Conservation (phyloP, 2,329 filamentous ascomycete genomes). For the Epichloe typhina region DNA sequence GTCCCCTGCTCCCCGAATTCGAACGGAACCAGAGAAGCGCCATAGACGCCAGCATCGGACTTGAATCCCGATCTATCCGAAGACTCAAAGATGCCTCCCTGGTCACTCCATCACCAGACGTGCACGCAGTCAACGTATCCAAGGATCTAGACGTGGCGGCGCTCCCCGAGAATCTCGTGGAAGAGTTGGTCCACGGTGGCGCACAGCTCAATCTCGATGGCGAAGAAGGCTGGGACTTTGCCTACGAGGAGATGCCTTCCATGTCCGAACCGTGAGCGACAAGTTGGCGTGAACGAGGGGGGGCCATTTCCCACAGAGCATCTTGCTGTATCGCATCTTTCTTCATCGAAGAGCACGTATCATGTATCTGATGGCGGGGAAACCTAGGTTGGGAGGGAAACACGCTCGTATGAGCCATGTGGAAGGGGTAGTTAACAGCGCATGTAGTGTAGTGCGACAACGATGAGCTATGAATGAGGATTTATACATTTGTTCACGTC, state of each 20-base stretch:
- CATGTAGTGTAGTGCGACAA: background rate
- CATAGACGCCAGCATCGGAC: slow-evolving; percentile 14
- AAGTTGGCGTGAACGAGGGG: background rate
- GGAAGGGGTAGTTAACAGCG: no score
- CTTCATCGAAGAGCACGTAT: no score
- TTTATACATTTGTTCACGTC: no score
- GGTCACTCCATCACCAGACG: background rate
- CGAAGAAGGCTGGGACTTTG: slow-evolving; percentile 21
- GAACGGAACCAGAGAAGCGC: slow-evolving; percentile 32
- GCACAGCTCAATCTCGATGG: slow-evolving; percentile 16
- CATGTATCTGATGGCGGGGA: no score
- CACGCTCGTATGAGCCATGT: no score
- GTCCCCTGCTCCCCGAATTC: slow-evolving; percentile 31
- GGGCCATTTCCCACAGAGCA: no score
- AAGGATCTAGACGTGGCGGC: slow-evolving; percentile 17
- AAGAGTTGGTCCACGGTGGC: slow-evolving; percentile 12
- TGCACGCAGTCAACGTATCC: slow-evolving; percentile 14
- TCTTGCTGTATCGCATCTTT: no score
- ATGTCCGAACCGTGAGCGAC: background rate
- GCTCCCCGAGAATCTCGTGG: slow-evolving; percentile 10
- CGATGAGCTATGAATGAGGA: background rate
- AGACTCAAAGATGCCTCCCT: slow-evolving; percentile 12
- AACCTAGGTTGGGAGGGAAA: no score
- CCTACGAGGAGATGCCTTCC: slow-evolving; percentile 17
- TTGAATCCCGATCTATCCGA: slow-evolving; percentile 13